phyloP scores from a whole-genome alignment of 140 eudicot species.

The Ambrosia hybrid region DNA sequence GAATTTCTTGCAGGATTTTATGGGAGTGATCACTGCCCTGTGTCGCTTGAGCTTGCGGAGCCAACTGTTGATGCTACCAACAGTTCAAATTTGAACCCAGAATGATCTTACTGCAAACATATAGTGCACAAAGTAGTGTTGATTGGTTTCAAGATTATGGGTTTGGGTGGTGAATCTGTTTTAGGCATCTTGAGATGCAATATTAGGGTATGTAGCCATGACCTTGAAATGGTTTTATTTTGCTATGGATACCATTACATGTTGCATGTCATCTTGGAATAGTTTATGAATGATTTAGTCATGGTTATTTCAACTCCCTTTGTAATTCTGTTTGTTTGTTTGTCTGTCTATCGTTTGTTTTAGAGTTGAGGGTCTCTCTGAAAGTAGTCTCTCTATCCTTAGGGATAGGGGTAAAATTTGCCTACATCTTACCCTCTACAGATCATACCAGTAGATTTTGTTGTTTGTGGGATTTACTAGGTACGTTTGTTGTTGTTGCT shows the following conservation, averaged over 20 bases:
- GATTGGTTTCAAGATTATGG: background rate
- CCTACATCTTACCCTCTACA: no score
- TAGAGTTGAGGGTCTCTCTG: no score
- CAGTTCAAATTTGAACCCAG: slow-evolving; percentile 5
- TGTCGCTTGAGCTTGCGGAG: slow-evolving; percentile 69
- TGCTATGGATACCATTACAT: slow-evolving; percentile 3
- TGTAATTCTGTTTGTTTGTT: no score
- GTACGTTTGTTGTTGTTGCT: no score
- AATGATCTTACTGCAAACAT: slow-evolving; percentile 14
- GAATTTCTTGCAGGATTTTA: slow-evolving; percentile 63
- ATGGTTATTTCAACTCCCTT: background rate
- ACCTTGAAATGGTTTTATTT: slow-evolving; percentile 17
- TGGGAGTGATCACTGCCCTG: slow-evolving; percentile 97
- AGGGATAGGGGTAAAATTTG: no score
- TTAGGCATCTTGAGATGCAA: slow-evolving; percentile 5
- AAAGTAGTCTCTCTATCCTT: no score
- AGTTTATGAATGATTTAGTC: slow-evolving; percentile 4
- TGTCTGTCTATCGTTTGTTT: no score
- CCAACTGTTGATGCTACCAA: slow-evolving; percentile 15
- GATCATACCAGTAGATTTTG: no score
- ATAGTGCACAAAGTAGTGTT: slow-evolving; percentile 18
- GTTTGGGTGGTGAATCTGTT: slow-evolving; percentile 13
- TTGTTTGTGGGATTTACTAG: no score
- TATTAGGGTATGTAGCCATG: slow-evolving; percentile 8
- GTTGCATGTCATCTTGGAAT: slow-evolving; percentile 2